Conservation (phyloP, 176 grass and related monocot species). For the Guadua angustifolia region DNA sequence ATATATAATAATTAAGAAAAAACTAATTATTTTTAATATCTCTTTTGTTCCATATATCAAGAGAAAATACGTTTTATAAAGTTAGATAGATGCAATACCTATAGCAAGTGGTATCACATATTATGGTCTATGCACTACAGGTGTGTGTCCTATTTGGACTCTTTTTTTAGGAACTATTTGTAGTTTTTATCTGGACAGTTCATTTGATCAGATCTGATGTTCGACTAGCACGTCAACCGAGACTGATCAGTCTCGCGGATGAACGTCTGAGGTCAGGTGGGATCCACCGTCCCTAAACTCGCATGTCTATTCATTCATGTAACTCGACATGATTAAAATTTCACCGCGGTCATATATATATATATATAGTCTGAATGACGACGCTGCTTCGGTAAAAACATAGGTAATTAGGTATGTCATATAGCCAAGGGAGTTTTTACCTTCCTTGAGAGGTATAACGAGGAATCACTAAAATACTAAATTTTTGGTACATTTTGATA, state of each 20-base stretch:
- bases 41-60: too few relatives aligned
- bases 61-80: too few relatives aligned
- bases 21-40: too few relatives aligned
- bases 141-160: neutral
- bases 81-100: too few relatives aligned
- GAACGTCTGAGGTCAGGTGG: neutral
- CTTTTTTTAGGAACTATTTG: neutral
- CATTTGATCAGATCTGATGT: constrained; percentile 8
- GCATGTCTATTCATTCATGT: neutral
- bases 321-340: neutral
- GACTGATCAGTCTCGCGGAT: neutral
- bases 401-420: too few relatives aligned
- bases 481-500: too few relatives aligned
- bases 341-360: neutral
- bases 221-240: neutral
- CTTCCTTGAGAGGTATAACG: too few relatives aligned
- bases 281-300: neutral
- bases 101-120: too few relatives aligned
- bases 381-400: constrained; percentile 14
- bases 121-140: neutral
- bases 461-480: too few relatives aligned
- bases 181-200: neutral
- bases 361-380: neutral
- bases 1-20: too few relatives aligned
- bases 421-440: neutral